Percentiles rank a stretch among this genome's conserved stretches.
phyloP scores from a whole-genome alignment of 495 filamentous ascomycete species.

The Tuber indicum region DNA sequence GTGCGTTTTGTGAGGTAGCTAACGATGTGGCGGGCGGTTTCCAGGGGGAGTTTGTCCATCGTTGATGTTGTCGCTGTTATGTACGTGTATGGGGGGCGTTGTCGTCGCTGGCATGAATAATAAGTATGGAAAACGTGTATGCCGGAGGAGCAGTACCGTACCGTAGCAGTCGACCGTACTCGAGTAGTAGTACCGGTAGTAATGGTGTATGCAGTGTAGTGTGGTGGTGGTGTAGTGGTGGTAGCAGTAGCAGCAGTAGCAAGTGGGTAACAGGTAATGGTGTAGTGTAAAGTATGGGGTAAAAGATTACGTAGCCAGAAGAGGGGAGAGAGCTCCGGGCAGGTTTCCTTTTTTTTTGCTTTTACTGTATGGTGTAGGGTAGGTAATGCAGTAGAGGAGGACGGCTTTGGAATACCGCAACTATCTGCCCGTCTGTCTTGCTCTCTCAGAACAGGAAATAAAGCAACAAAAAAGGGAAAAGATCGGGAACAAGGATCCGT shows the following conservation, averaged over 20 bases:
- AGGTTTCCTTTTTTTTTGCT: not conserved
- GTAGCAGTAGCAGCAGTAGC: not conserved
- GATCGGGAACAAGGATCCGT: not conserved
- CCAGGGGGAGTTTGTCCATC: conserved; percentile 19
- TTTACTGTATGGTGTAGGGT: not conserved
- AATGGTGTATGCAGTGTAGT: not conserved
- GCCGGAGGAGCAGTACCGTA: not conserved
- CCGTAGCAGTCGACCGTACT: not conserved
- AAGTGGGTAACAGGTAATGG: not conserved
- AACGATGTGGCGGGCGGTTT: conserved; percentile 19
- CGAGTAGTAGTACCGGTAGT: not conserved
- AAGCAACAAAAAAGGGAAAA: not conserved
- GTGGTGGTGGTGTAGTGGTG: no score
- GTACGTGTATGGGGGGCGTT: not conserved
- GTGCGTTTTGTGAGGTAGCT: conserved; percentile 6
- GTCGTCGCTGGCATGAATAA: not conserved
- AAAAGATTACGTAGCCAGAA: not conserved
- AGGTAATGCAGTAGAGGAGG: not conserved
- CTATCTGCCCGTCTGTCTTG: not conserved
- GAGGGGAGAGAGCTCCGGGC: not conserved
- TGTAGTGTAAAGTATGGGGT: not conserved
- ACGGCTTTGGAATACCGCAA: not conserved
- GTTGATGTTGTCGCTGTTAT: conserved; percentile 2
- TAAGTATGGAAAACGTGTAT: not conserved
- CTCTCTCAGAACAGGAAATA: not conserved